A percentile compares a stretch with the other conserved stretches of the same genome.
These are phyloP conservation scores for Yamadazyma ubonensis DNA, from an alignment of 805 yeast species.

Conservation along the genomic window DNA sequence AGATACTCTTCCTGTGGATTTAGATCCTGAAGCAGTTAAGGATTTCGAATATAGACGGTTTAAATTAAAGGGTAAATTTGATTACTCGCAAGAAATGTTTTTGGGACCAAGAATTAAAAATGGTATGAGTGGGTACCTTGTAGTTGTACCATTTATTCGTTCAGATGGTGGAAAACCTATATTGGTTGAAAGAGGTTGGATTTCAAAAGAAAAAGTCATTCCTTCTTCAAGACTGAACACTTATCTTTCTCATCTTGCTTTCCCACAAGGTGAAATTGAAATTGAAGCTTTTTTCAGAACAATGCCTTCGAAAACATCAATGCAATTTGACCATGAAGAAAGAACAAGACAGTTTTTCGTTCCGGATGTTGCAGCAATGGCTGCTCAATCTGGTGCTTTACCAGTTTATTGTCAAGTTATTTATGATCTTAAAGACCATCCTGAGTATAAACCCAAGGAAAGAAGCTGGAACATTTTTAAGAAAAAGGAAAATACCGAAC, in stretches of 20 bases:
- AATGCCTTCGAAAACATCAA: constrained; percentile 60
- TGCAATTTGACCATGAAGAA: constrained; percentile 67
- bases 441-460: constrained; percentile 38
- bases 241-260: constrained; percentile 62
- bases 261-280: constrained; percentile 71
- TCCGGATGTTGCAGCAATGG: constrained; percentile 82
- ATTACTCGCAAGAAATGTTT: constrained; percentile 82
- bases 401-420: constrained; percentile 79
- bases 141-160: constrained; percentile 80
- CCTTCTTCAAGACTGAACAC: constrained; percentile 50
- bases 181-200: constrained; percentile 90
- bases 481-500: constrained; percentile 14
- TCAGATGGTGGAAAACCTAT: constrained; percentile 73
- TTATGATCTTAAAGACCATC: constrained; percentile 63
- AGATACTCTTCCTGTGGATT: constrained; percentile 60
- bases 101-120: constrained; percentile 86
- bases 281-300: constrained; percentile 72
- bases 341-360: constrained; percentile 72
- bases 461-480: constrained; percentile 1
- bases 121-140: constrained; percentile 66
- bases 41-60: constrained; percentile 84
- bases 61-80: constrained; percentile 71
- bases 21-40: constrained; percentile 61
- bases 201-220: constrained; percentile 62
- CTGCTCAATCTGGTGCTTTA: constrained; percentile 58